Percentiles rank a stretch among this genome's conserved stretches.
Evolutionary conservation across 1,139 yeast genomes (phyloP).

Genomic region (Saccharomyces uvarum): DNA sequence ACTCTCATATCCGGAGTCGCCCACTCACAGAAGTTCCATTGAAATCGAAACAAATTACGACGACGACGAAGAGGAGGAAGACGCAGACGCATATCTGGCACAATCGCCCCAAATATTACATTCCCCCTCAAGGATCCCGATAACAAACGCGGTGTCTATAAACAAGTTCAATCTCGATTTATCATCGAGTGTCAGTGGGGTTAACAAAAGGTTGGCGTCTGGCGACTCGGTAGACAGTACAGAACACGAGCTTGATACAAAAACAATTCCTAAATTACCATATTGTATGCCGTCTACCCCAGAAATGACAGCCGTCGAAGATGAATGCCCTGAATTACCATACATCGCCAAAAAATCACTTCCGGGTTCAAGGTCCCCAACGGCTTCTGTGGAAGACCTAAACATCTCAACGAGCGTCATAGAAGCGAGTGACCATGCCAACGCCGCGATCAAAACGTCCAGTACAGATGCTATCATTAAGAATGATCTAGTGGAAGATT

Average conservation of each 20-base stretch:
- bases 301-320: not conserved
- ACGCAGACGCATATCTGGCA: not conserved
- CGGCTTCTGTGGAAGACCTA: not conserved
- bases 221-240: not conserved
- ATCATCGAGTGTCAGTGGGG: not conserved
- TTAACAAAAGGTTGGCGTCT: not conserved
- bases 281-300: not conserved
- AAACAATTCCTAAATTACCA: not conserved
- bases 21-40: not conserved
- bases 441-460: not conserved
- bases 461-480: not conserved
- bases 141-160: slow-evolving; percentile 20
- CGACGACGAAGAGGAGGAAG: not conserved
- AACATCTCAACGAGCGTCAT: not conserved
- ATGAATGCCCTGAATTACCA: not conserved
- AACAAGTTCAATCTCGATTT: slow-evolving; percentile 14
- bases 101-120: not conserved
- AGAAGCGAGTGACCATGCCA: not conserved
- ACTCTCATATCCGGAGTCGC: slow-evolving; percentile 1
- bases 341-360: not conserved
- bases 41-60: not conserved
- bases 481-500: not conserved
- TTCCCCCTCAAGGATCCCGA: slow-evolving; percentile 25
- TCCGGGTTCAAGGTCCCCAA: not conserved
- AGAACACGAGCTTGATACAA: not conserved